Evolutionary conservation across 371 early-diverging fungal species (phyloP), one percentile per base, ranked within the genome.

Genomic region (Smittium mucronatum): DNA sequence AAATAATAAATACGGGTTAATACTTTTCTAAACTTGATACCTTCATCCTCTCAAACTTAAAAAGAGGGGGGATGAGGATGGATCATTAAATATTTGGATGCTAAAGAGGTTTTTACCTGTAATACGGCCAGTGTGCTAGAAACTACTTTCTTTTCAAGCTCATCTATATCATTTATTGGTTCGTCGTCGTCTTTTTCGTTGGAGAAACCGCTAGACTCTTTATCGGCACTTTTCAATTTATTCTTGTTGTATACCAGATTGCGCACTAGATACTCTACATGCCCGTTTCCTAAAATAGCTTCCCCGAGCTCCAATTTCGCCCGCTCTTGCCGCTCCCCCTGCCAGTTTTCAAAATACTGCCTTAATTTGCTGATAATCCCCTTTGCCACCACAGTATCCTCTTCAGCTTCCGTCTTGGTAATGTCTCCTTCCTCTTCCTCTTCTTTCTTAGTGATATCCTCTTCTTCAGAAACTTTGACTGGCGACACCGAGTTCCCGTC

Each of bases 291-390:
- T 21, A 28, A 31, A 31, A 64, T 36, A 11, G 64, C 34, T 36
- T 64, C 64, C 32, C 25, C 64, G 5, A 64, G 30, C 2, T 64
- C 64, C 21, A 8, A 15, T 26, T 5, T 64, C 32, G 64, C 32
- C 2, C 2, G 2, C 5, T 26, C 15, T 34, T 30, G 16, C 5
- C 21, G 8, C 25, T 11, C 2, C 32, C 32, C 32, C 30, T 64
- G 64, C 64, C 64, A 64, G 11, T 47, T 47, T 11, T 64, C 26
- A 15, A 64, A 64, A 31, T 15, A n/a, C 26, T 59, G 15, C 59
- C 26, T 59, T 59, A n/a, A 26, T 5, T 28, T 16, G n/a, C 28
- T 59, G 15, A 5, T n/a, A 59, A 28, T 26, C 11, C 59, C 26
- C 5, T 15, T 28, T 28, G 28, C 5, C 2, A 26, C 26, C 59